Evolutionary conservation across 306 rosid species (phyloP).

Genomic region (Fagus crenata): DNA sequence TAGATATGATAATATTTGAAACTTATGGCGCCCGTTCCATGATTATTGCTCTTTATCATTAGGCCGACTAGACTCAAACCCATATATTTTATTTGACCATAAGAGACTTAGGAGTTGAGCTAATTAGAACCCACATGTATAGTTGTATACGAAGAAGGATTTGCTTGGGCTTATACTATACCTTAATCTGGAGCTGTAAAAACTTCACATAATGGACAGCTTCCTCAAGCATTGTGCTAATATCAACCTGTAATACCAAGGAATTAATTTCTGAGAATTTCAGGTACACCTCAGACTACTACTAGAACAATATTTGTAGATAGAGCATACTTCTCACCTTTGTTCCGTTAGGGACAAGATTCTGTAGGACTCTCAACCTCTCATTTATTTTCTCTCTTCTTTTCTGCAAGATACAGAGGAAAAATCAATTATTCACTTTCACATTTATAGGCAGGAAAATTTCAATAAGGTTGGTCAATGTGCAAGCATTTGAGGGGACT

Average conservation of each 20-base stretch:
- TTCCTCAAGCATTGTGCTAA: slow-evolving; percentile 99
- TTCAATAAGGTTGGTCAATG: background rate
- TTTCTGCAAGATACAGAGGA: slow-evolving; percentile 51
- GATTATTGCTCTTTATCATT: too few relatives aligned
- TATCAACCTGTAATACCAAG: slow-evolving; percentile 67
- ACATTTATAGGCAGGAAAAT: slow-evolving; percentile 7
- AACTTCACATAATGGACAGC: slow-evolving; percentile 90
- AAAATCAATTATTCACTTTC: slow-evolving; percentile 18
- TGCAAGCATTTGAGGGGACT: slow-evolving; percentile 14
- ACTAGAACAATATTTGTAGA: background rate
- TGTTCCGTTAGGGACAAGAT: slow-evolving; percentile 86
- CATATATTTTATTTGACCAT: too few relatives aligned
- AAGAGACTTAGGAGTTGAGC: too few relatives aligned
- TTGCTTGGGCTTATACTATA: slow-evolving; percentile 23
- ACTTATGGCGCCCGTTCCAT: too few relatives aligned
- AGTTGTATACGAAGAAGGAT: slow-evolving; percentile 8
- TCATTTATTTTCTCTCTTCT: slow-evolving; percentile 94
- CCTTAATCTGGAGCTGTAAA: slow-evolving; percentile 90
- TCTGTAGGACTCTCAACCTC: slow-evolving; percentile 74
- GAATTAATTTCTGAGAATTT: slow-evolving; percentile 16
- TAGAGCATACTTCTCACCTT: slow-evolving; percentile 48
- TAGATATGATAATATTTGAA: too few relatives aligned
- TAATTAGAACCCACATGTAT: too few relatives aligned
- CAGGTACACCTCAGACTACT: slow-evolving; percentile 5
- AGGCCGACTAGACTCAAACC: too few relatives aligned